A percentile compares a stretch with the other conserved stretches of the same genome.
Conservation (phyloP, 495 filamentous ascomycete species). For the Geoglossum glabrum region DNA sequence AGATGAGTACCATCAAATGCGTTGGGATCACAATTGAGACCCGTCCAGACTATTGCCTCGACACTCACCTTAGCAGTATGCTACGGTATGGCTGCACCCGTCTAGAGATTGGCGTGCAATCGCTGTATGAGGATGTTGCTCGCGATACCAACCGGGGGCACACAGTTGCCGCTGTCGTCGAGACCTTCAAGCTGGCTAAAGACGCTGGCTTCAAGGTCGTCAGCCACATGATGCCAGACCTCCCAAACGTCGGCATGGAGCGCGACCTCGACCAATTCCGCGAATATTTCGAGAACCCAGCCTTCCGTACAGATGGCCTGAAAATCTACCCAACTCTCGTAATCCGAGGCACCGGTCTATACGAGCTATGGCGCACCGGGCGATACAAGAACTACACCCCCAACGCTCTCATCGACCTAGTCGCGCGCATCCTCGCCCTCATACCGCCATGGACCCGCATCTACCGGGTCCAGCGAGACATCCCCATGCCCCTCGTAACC, state of each 20-base stretch:
- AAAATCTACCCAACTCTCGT: conserved; percentile 98
- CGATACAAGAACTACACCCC: conserved; percentile 97
- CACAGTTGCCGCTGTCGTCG: conserved; percentile 80
- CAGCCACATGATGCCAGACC: conserved; percentile 97
- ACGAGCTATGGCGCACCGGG: conserved; percentile 93
- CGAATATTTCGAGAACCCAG: conserved; percentile 94
- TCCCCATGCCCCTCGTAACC: conserved; percentile 94
- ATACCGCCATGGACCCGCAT: conserved; percentile 97
- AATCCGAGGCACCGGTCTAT: conserved; percentile 89
- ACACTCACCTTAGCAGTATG: conserved; percentile 82
- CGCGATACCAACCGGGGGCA: conserved; percentile 93
- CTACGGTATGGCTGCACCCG: conserved; percentile 91
- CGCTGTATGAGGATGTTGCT: conserved; percentile 94
- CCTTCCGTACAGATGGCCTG: conserved; percentile 89
- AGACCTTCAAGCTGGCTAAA: conserved; percentile 88
- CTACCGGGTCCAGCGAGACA: conserved; percentile 95
- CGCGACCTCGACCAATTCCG: conserved; percentile 89
- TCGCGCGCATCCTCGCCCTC: conserved; percentile 82
- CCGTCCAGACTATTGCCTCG: conserved; percentile 85
- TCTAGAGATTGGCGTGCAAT: conserved; percentile 87
- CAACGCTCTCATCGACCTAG: conserved; percentile 85
- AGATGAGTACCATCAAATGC: conserved; percentile 90
- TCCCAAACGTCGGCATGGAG: conserved; percentile 97
- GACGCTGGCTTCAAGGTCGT: conserved; percentile 98
- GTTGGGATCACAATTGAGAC: conserved; percentile 98